Base-by-base conservation (phyloP, 805 yeast genomes). In the Kluyveromyces starmeri region DNA sequence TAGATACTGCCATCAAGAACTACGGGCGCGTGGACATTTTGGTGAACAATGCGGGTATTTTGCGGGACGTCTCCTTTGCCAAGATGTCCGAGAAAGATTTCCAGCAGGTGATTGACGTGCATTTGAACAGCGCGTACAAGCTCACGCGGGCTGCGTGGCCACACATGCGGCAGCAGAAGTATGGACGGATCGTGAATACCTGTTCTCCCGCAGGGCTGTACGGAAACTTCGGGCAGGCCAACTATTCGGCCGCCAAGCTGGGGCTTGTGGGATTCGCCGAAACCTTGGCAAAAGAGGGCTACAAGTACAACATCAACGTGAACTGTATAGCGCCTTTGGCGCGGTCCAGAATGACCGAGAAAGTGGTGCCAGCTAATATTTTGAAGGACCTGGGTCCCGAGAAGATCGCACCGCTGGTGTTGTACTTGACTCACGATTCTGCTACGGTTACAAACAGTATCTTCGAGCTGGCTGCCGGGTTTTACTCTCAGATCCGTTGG, bases 151-250 rank as follows among this genome's bases (percentile, higher is more conserved):
- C 94, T 15, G 95, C 96, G 25, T 89, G 97, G 97, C 86, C 89
- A 7, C 69, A 81, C 55, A 74, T 89, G 67, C 75, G 75, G 55
- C 63, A 82, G 44, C 96, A 92, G 61, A 73, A 75, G 41, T 89
- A 68, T 53, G 98, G 98, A 44, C 72, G 97, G 49, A 71, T 89
- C 48, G 62, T 89, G 50, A 88, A 85, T 70, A 88, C 96, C n/a
- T 77, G 95, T 18, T 86, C 96, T 4, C 96, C 97, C 4, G 97
- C 97, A 22, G 98, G 98, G 15, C 69, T 89, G 45, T 89, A 81
- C 58, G 98, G 98, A 42, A 86, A 86, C 64, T 89, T 88, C 62
- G 98, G 98, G 32, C 98, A 89, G 64, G 75, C 95, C 26, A 89
- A 89, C 64, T 89, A 89, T 63, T 78, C 96, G 1, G 88, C 95